Conservation (phyloP, 2,329 filamentous ascomycete genomes). For the Hymenoscyphus occultus region DNA sequence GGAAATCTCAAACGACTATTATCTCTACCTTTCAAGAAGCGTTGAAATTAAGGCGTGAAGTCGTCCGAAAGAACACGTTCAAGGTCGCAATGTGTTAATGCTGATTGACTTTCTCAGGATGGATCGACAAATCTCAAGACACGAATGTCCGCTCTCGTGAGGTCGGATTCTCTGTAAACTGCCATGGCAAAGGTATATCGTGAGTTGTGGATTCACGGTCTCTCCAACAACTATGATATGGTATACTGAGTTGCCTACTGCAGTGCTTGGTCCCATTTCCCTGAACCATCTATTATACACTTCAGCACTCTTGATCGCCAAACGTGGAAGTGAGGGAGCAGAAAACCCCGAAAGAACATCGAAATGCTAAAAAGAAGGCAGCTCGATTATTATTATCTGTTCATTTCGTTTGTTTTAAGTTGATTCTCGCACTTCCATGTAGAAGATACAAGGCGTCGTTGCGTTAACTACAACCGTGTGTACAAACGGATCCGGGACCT, state of each 20-base stretch:
- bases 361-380: too few species aligned
- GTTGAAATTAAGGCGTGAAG: conserved; percentile 7
- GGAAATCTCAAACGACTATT: not conserved
- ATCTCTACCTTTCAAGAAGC: not conserved
- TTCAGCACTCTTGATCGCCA: too few species aligned
- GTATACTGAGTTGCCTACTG: not conserved
- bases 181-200: not conserved
- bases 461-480: too few species aligned
- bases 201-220: not conserved
- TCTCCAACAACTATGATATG: not conserved
- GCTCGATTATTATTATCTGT: too few species aligned
- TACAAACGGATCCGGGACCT: too few species aligned
- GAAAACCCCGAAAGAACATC: too few species aligned
- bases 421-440: too few species aligned
- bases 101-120: not conserved
- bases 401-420: too few species aligned
- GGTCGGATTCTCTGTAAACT: conserved; percentile 10
- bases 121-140: conserved; percentile 10
- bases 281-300: too few species aligned
- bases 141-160: conserved; percentile 8
- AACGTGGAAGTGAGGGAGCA: too few species aligned
- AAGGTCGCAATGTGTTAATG: conserved; percentile 13
- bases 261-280: too few species aligned
- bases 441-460: too few species aligned
- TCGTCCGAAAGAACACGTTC: conserved; percentile 15